Conservation (phyloP, 352 stramenopile genomes). For the Aphanomyces invadans region DNA sequence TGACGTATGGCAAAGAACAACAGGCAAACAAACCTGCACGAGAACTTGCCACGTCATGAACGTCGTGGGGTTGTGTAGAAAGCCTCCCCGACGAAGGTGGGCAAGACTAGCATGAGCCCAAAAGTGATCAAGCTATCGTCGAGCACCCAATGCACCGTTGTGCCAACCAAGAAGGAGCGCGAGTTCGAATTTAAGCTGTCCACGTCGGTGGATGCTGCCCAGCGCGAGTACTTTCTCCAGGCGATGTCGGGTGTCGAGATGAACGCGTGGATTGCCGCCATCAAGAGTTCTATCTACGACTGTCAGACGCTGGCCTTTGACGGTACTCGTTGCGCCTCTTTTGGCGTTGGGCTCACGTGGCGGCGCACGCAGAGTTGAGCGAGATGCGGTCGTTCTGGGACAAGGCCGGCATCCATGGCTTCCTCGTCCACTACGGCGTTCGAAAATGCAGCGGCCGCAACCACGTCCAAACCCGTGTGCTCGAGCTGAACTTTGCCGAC, state of each 20-base stretch:
- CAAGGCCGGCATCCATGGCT: conserved; percentile 68
- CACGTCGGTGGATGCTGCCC: conserved; percentile 61
- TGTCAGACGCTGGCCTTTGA: conserved; percentile 72
- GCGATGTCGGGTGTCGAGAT: conserved; percentile 68
- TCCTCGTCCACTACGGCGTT: conserved; percentile 74
- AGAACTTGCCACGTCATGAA: neutral
- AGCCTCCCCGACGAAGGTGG: neutral
- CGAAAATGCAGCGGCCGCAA: conserved; percentile 72
- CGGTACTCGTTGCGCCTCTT: too few species aligned
- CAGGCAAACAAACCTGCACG: conserved; percentile 25
- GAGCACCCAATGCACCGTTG: conserved; percentile 58
- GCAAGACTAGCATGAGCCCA: neutral
- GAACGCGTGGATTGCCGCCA: conserved; percentile 72
- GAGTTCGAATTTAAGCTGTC: conserved; percentile 51
- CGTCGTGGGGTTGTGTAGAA: neutral
- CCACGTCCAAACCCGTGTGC: conserved; percentile 71
- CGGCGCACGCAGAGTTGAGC: neutral
- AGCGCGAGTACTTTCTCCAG: conserved; percentile 54
- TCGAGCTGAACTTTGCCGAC: conserved; percentile 83
- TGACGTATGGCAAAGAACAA: conserved; percentile 73
- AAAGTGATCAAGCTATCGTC: conserved; percentile 74
- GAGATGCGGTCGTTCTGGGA: conserved; percentile 42
- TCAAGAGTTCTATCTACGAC: conserved; percentile 74
- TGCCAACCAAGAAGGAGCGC: conserved; percentile 42
- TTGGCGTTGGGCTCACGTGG: neutral